These are phyloP conservation scores for Aspergillus clavatus DNA, from an alignment of 2,329 filamentous ascomycete genomes.

Conservation along the genomic window DNA sequence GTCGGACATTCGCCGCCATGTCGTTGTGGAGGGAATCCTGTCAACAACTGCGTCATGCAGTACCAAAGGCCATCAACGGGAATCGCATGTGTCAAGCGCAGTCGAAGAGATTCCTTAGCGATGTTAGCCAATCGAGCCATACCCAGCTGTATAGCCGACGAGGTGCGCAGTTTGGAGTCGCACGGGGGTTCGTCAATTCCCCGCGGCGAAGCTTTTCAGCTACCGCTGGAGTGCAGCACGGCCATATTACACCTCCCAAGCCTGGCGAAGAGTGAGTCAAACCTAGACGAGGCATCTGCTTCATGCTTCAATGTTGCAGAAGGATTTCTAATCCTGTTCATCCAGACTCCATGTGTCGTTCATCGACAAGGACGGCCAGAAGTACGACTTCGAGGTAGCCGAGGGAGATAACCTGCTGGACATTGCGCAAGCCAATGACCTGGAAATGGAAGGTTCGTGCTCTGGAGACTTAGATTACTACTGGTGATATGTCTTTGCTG, in stretches of 20 bases:
- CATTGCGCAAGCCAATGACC: constrained; percentile 87
- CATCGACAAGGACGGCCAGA: constrained; percentile 79
- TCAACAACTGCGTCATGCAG: constrained; percentile 39
- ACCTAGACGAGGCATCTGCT: too few relatives aligned
- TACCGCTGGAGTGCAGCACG: constrained; percentile 60
- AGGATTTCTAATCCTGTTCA: background rate
- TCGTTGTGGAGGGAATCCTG: constrained; percentile 31
- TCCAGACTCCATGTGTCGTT: constrained; percentile 80
- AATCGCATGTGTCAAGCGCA: constrained; percentile 37
- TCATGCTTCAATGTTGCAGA: too few relatives aligned
- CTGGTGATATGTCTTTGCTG: background rate
- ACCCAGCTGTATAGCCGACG: background rate
- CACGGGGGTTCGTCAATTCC: constrained; percentile 18
- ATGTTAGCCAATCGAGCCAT: constrained; percentile 18
- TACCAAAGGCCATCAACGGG: constrained; percentile 57
- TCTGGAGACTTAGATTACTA: background rate
- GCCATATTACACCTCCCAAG: constrained; percentile 77
- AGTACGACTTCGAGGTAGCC: constrained; percentile 71
- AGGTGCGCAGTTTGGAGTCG: background rate
- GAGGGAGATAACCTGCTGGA: constrained; percentile 91
- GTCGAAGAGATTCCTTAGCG: constrained; percentile 27
- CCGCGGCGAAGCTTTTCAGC: constrained; percentile 59
- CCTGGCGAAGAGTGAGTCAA: constrained; percentile 78
- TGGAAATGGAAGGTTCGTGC: constrained; percentile 86
- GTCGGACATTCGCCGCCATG: constrained; percentile 19